Evolutionary conservation across 2,329 filamentous ascomycete species (phyloP).

Genomic region (Scedosporium dehoogii): DNA sequence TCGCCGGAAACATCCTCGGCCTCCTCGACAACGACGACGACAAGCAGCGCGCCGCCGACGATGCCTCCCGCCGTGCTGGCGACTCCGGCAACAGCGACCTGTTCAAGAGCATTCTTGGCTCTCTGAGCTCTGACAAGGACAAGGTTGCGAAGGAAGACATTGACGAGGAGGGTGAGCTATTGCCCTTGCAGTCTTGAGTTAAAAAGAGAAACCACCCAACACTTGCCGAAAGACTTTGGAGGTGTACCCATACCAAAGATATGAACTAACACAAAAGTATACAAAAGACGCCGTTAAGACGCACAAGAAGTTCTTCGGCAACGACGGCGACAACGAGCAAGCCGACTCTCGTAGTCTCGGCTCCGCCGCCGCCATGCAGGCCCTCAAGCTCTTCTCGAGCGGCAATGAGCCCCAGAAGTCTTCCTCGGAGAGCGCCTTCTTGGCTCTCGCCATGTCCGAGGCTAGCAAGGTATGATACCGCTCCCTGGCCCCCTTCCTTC

Average conservation of each 20-base stretch:
- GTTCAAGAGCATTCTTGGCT: conserved; percentile 37
- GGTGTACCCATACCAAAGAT: not conserved
- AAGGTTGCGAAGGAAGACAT: conserved; percentile 36
- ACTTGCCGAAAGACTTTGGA: not conserved
- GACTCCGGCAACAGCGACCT: conserved; percentile 34
- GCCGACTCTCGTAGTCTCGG: conserved; percentile 49
- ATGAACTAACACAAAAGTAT: not conserved
- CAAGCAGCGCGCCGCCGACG: conserved; percentile 34
- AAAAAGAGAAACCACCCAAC: too few species aligned
- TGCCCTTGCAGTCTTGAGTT: not conserved
- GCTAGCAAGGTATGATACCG: conserved; percentile 56
- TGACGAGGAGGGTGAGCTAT: conserved; percentile 35
- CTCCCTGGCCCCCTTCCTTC: not conserved
- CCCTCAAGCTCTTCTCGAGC: conserved; percentile 66
- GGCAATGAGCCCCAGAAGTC: conserved; percentile 34
- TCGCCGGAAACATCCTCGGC: conserved; percentile 9
- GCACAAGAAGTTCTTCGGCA: conserved; percentile 66
- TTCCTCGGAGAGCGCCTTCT: conserved; percentile 60
- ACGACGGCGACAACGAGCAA: conserved; percentile 33
- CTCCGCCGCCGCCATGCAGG: conserved; percentile 69
- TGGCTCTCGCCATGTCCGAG: conserved; percentile 80
- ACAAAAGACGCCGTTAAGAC: conserved; percentile 54
- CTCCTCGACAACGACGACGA: conserved; percentile 34
- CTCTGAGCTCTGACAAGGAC: conserved; percentile 39
- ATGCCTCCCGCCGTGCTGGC: conserved; percentile 36